Evolutionary conservation across 176 grass and related monocot species (phyloP), one percentile per base, ranked within the genome.

Genomic region (Chrysopogon serrulatus): DNA sequence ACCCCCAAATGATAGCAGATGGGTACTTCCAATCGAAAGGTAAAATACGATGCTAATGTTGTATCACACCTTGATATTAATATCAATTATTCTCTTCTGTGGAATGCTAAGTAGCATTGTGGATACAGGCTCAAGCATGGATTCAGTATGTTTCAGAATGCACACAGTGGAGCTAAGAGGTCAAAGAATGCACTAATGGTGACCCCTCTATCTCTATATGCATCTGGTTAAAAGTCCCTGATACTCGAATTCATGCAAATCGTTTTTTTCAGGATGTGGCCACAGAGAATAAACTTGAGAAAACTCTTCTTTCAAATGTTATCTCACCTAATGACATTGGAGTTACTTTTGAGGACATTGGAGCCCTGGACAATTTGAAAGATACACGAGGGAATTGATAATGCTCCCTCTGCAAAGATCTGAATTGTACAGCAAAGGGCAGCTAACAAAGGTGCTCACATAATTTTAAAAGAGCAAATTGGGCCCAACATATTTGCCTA

Each of bases 291-390:
- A 48, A 91, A 51, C 94, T 91, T 65, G 95, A 97, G 68, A 74
- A 89, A 90, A 78, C 66, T 34, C 69, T 97, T 83, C 77, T 94
- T 35, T 67, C 61, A 51, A 74, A 97, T 85, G 88, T 97, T 56
- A 92, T 92, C 84, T 86, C 88, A 81, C 86, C 95, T 44, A 83
- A 87, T 80, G 88, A 94, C n/a, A 87, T 92, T 87, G 90, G 95
- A 60, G 90, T 97, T 90, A 83, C 74, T 51, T 97, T 97, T 83
- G 84, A 91, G 37, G 86, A 97, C 64, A 92, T 97, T 77, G 95
- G 92, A 70, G 95, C 95, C 15, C 90, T 97, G 64, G 92, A 97
- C 44, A 86, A 87, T 82, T 88, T 97, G 15, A 97, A 94, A 85
- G 74, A 71, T 15, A 89, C 84, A 23, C 83, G 49, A 86, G 85